Conservation (phyloP, 2,329 filamentous ascomycete genomes). For the Phaeosphaeriaceae sp. region DNA sequence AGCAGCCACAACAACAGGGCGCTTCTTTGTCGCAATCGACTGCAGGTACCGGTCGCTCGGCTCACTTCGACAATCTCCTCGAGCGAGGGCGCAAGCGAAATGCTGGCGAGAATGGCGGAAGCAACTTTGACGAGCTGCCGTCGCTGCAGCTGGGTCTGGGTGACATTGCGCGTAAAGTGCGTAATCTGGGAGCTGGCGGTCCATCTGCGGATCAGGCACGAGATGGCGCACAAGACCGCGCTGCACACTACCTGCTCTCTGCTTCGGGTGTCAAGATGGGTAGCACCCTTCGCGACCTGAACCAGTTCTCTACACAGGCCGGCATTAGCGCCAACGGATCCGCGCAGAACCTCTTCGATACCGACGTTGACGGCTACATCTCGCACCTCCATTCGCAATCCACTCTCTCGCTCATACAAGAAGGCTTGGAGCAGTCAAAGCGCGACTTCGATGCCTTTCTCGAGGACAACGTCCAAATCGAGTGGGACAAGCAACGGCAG, state of each 20-base stretch:
- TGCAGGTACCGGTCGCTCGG: slow-evolving; percentile 54
- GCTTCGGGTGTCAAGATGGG: slow-evolving; percentile 92
- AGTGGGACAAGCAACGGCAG: slow-evolving; percentile 93
- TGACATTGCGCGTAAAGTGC: slow-evolving; percentile 80
- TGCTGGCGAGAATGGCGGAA: slow-evolving; percentile 67
- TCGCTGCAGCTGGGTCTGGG: slow-evolving; percentile 89
- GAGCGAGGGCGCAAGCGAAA: slow-evolving; percentile 72
- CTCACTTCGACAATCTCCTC: slow-evolving; percentile 69
- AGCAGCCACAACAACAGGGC: slow-evolving; percentile 24
- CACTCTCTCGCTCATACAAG: slow-evolving; percentile 87
- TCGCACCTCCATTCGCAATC: slow-evolving; percentile 88
- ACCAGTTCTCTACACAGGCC: slow-evolving; percentile 72
- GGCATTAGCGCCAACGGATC: slow-evolving; percentile 65
- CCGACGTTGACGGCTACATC: slow-evolving; percentile 74
- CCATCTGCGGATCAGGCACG: slow-evolving; percentile 60
- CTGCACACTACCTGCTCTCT: slow-evolving; percentile 86
- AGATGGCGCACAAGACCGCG: slow-evolving; percentile 51
- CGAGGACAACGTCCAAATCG: slow-evolving; percentile 91
- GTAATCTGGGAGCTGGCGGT: slow-evolving; percentile 77
- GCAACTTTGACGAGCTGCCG: slow-evolving; percentile 77
- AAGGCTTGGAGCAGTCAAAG: slow-evolving; percentile 87
- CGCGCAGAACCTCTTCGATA: slow-evolving; percentile 55
- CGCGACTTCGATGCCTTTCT: slow-evolving; percentile 93
- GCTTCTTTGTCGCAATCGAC: slow-evolving; percentile 43
- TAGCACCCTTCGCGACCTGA: slow-evolving; percentile 84